These are phyloP conservation scores for Fagopyrum esculentum DNA, from an alignment of 148 eudicot genomes.

Conservation along the genomic window DNA sequence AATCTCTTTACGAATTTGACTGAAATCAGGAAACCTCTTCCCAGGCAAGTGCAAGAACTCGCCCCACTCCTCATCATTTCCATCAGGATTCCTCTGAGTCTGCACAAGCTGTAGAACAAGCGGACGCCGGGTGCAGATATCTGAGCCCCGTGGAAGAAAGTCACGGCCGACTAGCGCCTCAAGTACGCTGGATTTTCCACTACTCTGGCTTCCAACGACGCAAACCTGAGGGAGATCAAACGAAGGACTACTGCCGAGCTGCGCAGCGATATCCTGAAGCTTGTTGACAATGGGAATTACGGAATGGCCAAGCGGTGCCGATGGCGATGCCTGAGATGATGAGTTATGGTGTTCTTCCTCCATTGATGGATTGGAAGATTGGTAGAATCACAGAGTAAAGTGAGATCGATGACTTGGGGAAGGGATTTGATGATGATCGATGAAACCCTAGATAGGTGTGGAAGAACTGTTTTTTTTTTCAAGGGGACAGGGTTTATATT, in stretches of 20 bases:
- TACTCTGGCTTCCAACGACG: constrained; percentile 91
- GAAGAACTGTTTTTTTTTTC: not conserved
- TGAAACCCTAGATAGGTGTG: constrained; percentile 4
- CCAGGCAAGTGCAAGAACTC: constrained; percentile 84
- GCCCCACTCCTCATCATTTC: constrained; percentile 68
- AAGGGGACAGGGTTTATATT: not conserved
- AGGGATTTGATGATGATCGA: not conserved
- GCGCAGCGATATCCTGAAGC: constrained; percentile 85
- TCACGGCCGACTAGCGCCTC: constrained; percentile 91
- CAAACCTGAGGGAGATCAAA: constrained; percentile 85
- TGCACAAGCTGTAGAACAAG: constrained; percentile 78
- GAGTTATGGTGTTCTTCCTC: constrained; percentile 18
- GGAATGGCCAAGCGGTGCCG: constrained; percentile 50
- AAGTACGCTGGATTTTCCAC: constrained; percentile 88
- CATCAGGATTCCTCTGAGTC: constrained; percentile 44
- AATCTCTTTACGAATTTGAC: constrained; percentile 67
- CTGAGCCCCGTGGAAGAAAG: constrained; percentile 79
- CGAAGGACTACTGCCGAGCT: constrained; percentile 48
- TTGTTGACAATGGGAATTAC: constrained; percentile 88
- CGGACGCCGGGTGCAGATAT: constrained; percentile 85
- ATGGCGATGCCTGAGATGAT: constrained; percentile 10
- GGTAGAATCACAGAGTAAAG: not conserved
- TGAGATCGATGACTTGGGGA: not conserved
- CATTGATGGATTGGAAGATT: constrained; percentile 17
- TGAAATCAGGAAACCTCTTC: constrained; percentile 52